A percentile compares a stretch with the other conserved stretches of the same genome.
These are phyloP conservation scores for Suillus tomentosus DNA, from an alignment of 768 basidiomycete genomes.

Conservation along the genomic window DNA sequence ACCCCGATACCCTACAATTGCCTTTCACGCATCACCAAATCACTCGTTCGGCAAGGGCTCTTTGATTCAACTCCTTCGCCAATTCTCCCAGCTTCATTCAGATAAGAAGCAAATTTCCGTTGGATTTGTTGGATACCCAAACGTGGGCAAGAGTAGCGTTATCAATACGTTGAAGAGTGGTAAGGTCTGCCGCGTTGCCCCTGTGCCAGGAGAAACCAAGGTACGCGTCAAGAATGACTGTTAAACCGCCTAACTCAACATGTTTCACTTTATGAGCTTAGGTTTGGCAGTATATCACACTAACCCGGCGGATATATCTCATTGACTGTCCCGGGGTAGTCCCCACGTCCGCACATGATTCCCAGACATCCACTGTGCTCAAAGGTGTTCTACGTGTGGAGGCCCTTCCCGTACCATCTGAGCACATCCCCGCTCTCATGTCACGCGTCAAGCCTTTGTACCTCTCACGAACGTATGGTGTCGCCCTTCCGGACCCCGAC, in stretches of 20 bases:
- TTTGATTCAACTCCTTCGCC: constrained; percentile 93
- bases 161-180: constrained; percentile 99
- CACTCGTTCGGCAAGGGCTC: constrained; percentile 99
- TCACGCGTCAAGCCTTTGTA: constrained; percentile 92
- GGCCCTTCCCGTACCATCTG: constrained; percentile 88
- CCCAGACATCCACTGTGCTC: constrained; percentile 87
- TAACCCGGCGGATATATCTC: constrained; percentile 95
- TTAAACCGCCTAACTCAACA: not conserved
- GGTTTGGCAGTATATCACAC: constrained; percentile 99
- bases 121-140: constrained; percentile 97
- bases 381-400: constrained; percentile 98
- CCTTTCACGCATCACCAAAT: constrained; percentile 98
- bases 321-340: constrained; percentile 99
- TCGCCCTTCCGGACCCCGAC: constrained; percentile 62
- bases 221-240: constrained; percentile 22
- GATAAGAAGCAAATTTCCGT: constrained; percentile 99
- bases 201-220: constrained; percentile 98
- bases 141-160: constrained; percentile 95
- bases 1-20: constrained; percentile 92
- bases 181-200: constrained; percentile 96
- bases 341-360: constrained; percentile 88
- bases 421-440: constrained; percentile 88
- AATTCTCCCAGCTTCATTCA: constrained; percentile 95
- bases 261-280: constrained; percentile 15
- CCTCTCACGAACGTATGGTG: constrained; percentile 80